Evolutionary conservation across 208 protist genomes (phyloP), one percentile per base, ranked within the genome.

Genomic region (Herpetomonas tarakana): DNA sequence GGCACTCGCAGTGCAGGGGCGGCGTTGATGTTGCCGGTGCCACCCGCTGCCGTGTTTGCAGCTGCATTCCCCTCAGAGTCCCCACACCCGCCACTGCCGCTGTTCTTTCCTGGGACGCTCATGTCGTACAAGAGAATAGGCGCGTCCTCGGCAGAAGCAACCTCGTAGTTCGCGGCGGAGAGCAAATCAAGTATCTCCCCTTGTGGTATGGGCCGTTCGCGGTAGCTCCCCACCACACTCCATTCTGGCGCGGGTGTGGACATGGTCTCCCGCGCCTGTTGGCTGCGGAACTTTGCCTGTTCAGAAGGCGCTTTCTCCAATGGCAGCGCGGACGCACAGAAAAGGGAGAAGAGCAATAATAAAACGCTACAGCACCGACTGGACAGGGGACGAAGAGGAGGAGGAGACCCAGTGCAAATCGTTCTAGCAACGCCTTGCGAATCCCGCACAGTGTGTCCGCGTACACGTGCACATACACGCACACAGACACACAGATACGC

Each of bases 151-250:
- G 18, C 35, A 22, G 47, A 18, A 22, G 18, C n/a, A 18, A 52
- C 31, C 19, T 58, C 29, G 22, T 71, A 57, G 22, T 45, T 64
- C 47, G 49, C 12, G 21, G 65, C 54, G 2, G 66, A 65, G 16
- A 55, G 52, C 25, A 78, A 69, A n/a, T 78, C 66, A 1, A 78
- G 52, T 24, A 72, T 58, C n/a, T 63, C 54, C 0, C 67, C 66
- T 35, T 83, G 77, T 38, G 58, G 64, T 26, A 78, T 54, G 2
- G 74, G 53, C 21, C 73, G 55, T 45, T 71, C 67, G 12, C 61
- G 65, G 38, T 74, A 78, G 2, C 53, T 73, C 29, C 69, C 78
- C 24, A 85, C 78, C 3, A 78, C 59, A 52, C 39, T 64, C 78
- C 74, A 78, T 24, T 83, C 52, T 18, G 59, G 51, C 16, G 65